Conservation (phyloP, 345 rosid species). For the Abelmoschus esculentus region DNA sequence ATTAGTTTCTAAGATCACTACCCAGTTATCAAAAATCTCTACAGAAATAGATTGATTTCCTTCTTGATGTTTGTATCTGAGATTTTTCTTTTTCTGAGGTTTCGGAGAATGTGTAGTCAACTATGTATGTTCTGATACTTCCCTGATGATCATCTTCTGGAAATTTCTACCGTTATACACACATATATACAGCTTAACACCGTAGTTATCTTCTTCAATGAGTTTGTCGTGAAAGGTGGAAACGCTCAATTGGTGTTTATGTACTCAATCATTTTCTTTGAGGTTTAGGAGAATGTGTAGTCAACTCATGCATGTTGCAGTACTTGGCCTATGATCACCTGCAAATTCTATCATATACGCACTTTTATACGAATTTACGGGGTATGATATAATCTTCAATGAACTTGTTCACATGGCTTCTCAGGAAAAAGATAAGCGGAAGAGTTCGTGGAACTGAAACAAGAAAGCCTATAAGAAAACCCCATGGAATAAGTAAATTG, state of each 20-base stretch:
- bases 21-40: neutral
- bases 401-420: conserved; percentile 9
- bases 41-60: neutral
- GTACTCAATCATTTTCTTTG: neutral
- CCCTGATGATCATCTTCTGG: neutral
- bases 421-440: conserved; percentile 68
- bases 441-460: conserved; percentile 53
- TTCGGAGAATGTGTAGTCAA: neutral
- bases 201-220: neutral
- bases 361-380: neutral
- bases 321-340: neutral
- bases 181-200: neutral
- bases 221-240: neutral
- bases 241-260: neutral
- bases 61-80: neutral
- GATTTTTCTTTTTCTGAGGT: neutral
- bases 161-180: neutral
- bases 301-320: neutral
- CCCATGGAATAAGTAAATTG: neutral
- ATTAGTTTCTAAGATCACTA: neutral
- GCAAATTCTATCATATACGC: neutral
- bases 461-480: conserved; percentile 62
- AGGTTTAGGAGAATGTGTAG: neutral
- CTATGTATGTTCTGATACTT: neutral
- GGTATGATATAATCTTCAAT: neutral